Base-by-base conservation (phyloP, 495 filamentous ascomycete species). In the Talaromyces nanjingensis region DNA sequence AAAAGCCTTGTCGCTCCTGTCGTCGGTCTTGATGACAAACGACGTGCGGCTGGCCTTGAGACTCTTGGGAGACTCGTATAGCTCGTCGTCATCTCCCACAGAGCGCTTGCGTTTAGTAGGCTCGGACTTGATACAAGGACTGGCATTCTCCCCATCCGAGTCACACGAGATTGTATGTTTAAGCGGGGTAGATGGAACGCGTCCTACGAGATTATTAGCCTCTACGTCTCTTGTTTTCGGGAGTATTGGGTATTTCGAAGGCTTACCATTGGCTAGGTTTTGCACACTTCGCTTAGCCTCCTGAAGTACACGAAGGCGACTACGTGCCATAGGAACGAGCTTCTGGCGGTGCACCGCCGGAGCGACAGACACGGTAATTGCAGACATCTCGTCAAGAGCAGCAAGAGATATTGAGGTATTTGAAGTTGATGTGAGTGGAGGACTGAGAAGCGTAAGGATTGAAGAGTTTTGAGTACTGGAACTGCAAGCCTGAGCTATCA, bases 121-220 rank as follows among this genome's bases (percentile, higher is more conserved):
- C 12, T 80, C 78, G 45, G 75, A 83, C 69, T 86, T 85, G 63
- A 83, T 70, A 25, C 76, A 64, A 0, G 92, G 92, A 68, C 93
- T 91, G 65, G 96, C 81, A 69, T 96, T 97, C 78, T 97, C 92
- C 7, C 81, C 74, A 71, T 96, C 85, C 62, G 79, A 77, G 18
- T 83, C 78, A 33, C 84, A 77, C 63, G 83, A 79, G 60, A 79
- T 75, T 27, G 69, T 75, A 67, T 65, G 71, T 62, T 76, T 76
- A 6, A 63, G 61, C 16, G 59, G 59, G 24, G 59, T 60, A 5
- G 52, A 55, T 25, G 20, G 12, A 14, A 55, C 22, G 24, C 45
- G 16, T 49, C 45, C 45, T 49, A 12, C 18, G n/a, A 20, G 12
- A 8, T 22, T 20, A 49, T 49, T 20, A 49, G 45, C 45, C n/a